Percentiles rank a stretch among this genome's conserved stretches.
Evolutionary conservation across 2,329 filamentous ascomycete genomes (phyloP).

Genomic region (Microsporum ferrugineum): DNA sequence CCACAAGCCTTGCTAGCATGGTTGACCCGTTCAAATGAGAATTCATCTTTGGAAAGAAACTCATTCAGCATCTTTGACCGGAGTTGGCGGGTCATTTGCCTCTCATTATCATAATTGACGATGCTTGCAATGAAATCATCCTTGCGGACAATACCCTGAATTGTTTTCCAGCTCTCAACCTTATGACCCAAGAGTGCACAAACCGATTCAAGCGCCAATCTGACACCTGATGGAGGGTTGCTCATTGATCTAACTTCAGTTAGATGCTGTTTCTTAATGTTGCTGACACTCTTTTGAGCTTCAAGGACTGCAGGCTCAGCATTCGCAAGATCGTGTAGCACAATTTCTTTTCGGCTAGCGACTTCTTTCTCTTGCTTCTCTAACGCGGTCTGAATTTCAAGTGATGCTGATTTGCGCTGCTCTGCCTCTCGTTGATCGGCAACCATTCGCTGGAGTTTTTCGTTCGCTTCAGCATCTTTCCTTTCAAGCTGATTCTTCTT

Average conservation of each 20-base stretch:
- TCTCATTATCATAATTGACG: slow-evolving; percentile 91
- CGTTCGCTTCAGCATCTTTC: slow-evolving; percentile 91
- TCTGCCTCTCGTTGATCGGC: slow-evolving; percentile 92
- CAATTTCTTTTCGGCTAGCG: slow-evolving; percentile 67
- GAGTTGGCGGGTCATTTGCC: slow-evolving; percentile 75
- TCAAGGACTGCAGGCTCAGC: slow-evolving; percentile 89
- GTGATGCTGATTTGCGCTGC: slow-evolving; percentile 72
- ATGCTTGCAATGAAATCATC: slow-evolving; percentile 98
- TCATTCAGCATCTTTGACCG: slow-evolving; percentile 85
- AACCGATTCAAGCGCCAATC: slow-evolving; percentile 87
- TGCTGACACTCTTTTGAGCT: slow-evolving; percentile 91
- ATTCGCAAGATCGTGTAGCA: slow-evolving; percentile 73
- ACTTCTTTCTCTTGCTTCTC: slow-evolving; percentile 87
- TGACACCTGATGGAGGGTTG: slow-evolving; percentile 80
- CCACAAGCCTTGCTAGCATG: slow-evolving; percentile 94
- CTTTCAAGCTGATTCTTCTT: slow-evolving; percentile 89
- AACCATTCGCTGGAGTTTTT: slow-evolving; percentile 95
- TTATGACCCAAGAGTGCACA: slow-evolving; percentile 89
- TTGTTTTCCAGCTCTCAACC: slow-evolving; percentile 79
- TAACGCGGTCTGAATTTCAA: slow-evolving; percentile 77
- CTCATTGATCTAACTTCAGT: slow-evolving; percentile 97
- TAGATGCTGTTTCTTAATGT: slow-evolving; percentile 94
- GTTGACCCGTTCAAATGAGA: slow-evolving; percentile 92
- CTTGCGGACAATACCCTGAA: slow-evolving; percentile 74
- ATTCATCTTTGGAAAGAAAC: slow-evolving; percentile 84